Conservation (phyloP, 2,329 filamentous ascomycete genomes). For the Basipetospora sp. region DNA sequence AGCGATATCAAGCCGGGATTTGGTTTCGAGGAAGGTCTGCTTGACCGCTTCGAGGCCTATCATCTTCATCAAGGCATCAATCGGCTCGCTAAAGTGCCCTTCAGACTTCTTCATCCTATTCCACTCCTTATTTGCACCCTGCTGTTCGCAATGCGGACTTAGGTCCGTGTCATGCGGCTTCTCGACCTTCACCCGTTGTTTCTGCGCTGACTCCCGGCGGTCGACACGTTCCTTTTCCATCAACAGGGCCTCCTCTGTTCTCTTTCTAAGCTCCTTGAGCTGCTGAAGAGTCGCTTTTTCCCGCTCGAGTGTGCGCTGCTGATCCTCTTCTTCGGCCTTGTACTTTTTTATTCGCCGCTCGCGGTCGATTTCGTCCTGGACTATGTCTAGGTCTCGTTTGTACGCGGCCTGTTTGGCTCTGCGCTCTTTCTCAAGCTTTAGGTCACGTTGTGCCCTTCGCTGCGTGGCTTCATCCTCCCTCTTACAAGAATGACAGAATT, state of each 20-base stretch:
- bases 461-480: slow-evolving; percentile 31
- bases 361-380: slow-evolving; percentile 41
- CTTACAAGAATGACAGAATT: slow-evolving; percentile 35
- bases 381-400: slow-evolving; percentile 25
- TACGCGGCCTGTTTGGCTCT: slow-evolving; percentile 30
- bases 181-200: neutral
- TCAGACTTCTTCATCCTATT: slow-evolving; percentile 36
- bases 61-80: slow-evolving; percentile 56
- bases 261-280: slow-evolving; percentile 10
- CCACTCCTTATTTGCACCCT: slow-evolving; percentile 43
- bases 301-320: slow-evolving; percentile 22
- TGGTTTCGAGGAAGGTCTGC: slow-evolving; percentile 44
- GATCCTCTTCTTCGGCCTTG: slow-evolving; percentile 27
- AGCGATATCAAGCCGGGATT: slow-evolving; percentile 44
- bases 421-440: slow-evolving; percentile 35
- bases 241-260: slow-evolving; percentile 6
- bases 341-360: slow-evolving; percentile 29
- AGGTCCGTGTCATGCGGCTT: neutral
- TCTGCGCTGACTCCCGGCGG: no score
- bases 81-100: slow-evolving; percentile 30
- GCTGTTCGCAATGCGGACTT: no score
- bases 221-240: no score
- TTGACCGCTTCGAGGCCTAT: slow-evolving; percentile 60
- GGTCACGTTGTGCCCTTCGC: slow-evolving; percentile 28
- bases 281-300: slow-evolving; percentile 26